These are phyloP conservation scores for Cudoniella acicularis DNA, from an alignment of 495 filamentous ascomycete species.

Conservation along the genomic window DNA sequence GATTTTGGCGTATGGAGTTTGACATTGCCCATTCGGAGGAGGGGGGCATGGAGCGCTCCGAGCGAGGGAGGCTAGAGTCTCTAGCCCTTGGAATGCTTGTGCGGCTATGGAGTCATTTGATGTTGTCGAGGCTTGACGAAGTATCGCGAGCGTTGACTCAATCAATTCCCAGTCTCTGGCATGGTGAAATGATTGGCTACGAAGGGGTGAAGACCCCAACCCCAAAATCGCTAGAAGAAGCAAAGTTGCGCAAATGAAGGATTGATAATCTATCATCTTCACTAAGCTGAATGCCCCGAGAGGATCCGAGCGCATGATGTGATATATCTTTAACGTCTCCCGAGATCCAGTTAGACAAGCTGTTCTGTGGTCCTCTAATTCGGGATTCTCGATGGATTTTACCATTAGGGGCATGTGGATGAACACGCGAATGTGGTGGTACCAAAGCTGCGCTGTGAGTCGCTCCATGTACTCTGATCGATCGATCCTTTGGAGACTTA, in stretches of 20 bases:
- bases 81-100: conserved; percentile 10
- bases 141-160: neutral
- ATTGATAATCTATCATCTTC: conserved; percentile 14
- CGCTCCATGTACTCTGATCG: conserved; percentile 9
- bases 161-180: conserved; percentile 4
- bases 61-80: conserved; percentile 1
- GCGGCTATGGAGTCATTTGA: conserved; percentile 8
- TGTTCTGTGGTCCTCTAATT: conserved; percentile 3
- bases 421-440: neutral
- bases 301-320: conserved; percentile 10
- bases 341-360: conserved; percentile 6
- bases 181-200: neutral
- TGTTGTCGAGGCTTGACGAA: conserved; percentile 2
- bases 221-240: conserved; percentile 7
- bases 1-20: neutral
- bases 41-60: too few species aligned
- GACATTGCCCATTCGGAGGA: too few species aligned
- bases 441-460: conserved; percentile 6
- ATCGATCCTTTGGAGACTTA: neutral
- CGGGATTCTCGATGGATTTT: conserved; percentile 1
- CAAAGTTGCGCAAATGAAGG: conserved; percentile 5
- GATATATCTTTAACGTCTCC: conserved; percentile 6
- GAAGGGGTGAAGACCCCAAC: neutral
- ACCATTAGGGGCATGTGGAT: conserved; percentile 17
- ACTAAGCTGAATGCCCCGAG: conserved; percentile 10